Percentiles rank a stretch among this genome's conserved stretches.
phyloP scores from a whole-genome alignment of 495 filamentous ascomycete genomes.

The Penicillium steckii region DNA sequence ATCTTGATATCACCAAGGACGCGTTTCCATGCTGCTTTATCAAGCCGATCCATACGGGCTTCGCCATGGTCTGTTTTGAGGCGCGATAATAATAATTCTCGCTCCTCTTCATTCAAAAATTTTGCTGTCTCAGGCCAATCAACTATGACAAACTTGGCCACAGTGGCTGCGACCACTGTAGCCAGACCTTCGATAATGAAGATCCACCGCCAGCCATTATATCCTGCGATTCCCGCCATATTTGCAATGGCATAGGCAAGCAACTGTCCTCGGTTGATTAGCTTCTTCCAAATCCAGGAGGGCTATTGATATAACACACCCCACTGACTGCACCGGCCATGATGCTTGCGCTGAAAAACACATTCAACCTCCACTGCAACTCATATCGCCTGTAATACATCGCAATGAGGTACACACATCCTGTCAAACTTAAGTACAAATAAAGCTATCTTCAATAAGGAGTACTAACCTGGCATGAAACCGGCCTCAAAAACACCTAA shows the following conservation, averaged over 20 bases:
- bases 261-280: constrained; percentile 30
- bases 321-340: constrained; percentile 62
- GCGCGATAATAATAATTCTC: constrained; percentile 39
- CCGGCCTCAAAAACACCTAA: constrained; percentile 60
- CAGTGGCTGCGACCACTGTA: constrained; percentile 45
- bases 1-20: constrained; percentile 57
- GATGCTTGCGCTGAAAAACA: constrained; percentile 58
- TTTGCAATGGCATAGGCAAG: constrained; percentile 59
- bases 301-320: constrained; percentile 16
- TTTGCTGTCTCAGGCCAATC: constrained; percentile 54
- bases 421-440: constrained; percentile 9
- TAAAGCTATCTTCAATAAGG: background rate
- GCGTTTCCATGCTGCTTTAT: constrained; percentile 42
- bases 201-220: constrained; percentile 58
- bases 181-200: constrained; percentile 64
- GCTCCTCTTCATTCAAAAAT: constrained; percentile 50
- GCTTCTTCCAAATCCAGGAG: background rate
- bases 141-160: constrained; percentile 52
- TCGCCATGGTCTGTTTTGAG: constrained; percentile 41
- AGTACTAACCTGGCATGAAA: constrained; percentile 49
- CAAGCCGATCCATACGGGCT: constrained; percentile 49
- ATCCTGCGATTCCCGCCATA: constrained; percentile 54
- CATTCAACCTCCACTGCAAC: constrained; percentile 54
- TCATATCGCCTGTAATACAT: constrained; percentile 66
- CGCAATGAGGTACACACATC: constrained; percentile 50